Base-by-base conservation (phyloP, 306 rosid genomes). In the Rosa rugosa region DNA sequence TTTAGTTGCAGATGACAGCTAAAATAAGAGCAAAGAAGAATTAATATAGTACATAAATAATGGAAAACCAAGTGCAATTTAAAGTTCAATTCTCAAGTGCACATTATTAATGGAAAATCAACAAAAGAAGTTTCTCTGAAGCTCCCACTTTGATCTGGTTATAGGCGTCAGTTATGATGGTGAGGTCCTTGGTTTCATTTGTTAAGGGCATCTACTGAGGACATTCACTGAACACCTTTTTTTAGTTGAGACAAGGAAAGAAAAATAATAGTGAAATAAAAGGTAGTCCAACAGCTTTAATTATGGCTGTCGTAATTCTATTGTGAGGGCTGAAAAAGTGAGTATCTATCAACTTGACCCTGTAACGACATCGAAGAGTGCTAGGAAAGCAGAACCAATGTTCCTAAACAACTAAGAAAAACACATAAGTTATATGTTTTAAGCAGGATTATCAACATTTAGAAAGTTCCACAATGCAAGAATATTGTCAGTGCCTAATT, bases 1-100 rank as follows among this genome's bases (percentile, higher is more conserved):
- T 85, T 86, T 90, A 18, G 84, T 86, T 64, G 87, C 80, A 79
- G 87, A 80, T 77, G 92, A 80, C 56, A 89, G 75, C 99, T 95
- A 77, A 45, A 72, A 84, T 49, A 69, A 75, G 40, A 74, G 49
- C 5, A 77, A 82, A 47, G 22, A 80, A 69, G 80, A 62, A 79
- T 34, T 80, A 63, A 23, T 46, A 85, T 13, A 38, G 73, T 47
- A 82, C 76, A 67, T 14, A 25, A 31, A 25, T 60, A 73, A 73
- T 50, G 40, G 75, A 22, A 42, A 68, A 64, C 20, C 76, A 76
- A 27, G 71, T 47, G 2, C 23, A 22, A 54, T 31, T n/a, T 31
- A 57, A 57, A 47, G 23, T 17, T 56, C 64, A 57, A 3, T 23
- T 31, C 23, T 5, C 69, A 23, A 27, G 6, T 75, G 42, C 44